Evolutionary conservation across 768 basidiomycete species (phyloP), one percentile per base, ranked within the genome.

Genomic region (Solioccasus polychromus): DNA sequence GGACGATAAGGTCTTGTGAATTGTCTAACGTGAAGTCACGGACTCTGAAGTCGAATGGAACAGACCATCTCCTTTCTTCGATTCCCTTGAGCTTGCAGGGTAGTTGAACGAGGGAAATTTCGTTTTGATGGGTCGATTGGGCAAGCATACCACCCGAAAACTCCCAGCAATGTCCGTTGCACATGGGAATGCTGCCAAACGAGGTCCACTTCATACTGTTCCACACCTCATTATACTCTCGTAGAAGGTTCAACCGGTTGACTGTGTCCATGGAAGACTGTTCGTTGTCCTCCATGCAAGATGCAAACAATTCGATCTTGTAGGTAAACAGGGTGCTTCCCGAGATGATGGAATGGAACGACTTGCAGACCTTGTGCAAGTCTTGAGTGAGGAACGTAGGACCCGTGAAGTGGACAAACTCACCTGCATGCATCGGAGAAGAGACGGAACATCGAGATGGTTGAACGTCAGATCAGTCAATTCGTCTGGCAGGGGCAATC

Each of bases 11-110:
- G 50, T 72, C 52, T 52, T 70, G 65, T 5, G 67, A 68, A 19
- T 48, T 55, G 50, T 71, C 70, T 8, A 69, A 47, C 9, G 65
- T 58, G 30, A 72, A 71, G 42, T 72, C 70, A n/a, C 55, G 55
- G 34, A 68, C 44, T n/a, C 22, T 32, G 26, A 68, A 54, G 5
- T 62, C 61, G 24, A 66, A 47, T 7, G 51, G 48, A 14, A 54
- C 20, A 22, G 57, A 36, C 70, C 71, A 71, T 22, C 53, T 39
- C 28, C 44, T 51, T 26, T 56, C 51, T 12, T 49, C 41, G 10
- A 71, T 54, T 32, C 54, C 52, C 25, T 67, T 63, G 32, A 54
- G 34, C n/a, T 53, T 45, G 51, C 59, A 70, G 6, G 71, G 64
- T 9, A 71, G 42, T 29, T 61, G 64, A 15, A 50, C 50, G 34